A percentile compares a stretch with the other conserved stretches of the same genome.
Evolutionary conservation across 768 basidiomycete genomes (phyloP).

Genomic region (Fomitopsis serialis): DNA sequence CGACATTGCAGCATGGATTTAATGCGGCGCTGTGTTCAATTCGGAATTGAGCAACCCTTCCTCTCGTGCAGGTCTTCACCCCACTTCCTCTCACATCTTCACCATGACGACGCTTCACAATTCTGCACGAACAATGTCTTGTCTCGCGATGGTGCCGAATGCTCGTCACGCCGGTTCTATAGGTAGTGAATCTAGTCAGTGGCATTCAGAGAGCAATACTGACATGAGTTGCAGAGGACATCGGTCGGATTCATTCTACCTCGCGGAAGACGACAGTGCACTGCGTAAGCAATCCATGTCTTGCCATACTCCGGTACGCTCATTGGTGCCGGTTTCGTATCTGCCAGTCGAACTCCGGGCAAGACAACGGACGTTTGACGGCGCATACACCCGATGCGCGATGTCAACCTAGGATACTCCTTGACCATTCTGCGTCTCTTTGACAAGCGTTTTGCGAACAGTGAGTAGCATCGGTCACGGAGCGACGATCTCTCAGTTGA

Average conservation of each 20-base stretch:
- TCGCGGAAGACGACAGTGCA: slow-evolving; percentile 27
- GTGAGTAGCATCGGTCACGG: slow-evolving; percentile 39
- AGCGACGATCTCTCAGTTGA: too few relatives aligned
- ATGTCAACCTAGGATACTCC: slow-evolving; percentile 64
- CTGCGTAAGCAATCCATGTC: slow-evolving; percentile 20
- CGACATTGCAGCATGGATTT: background rate
- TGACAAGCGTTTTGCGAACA: slow-evolving; percentile 64
- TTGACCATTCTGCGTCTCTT: slow-evolving; percentile 75
- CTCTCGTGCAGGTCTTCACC: background rate
- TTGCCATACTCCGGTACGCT: too few relatives aligned
- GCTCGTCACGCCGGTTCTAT: background rate
- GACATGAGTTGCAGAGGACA: slow-evolving; percentile 21
- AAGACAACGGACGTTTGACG: slow-evolving; percentile 77
- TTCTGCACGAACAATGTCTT: background rate
- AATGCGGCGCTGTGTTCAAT: background rate
- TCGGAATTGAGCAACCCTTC: background rate
- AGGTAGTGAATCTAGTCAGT: background rate
- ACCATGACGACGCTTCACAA: background rate
- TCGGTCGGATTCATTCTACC: slow-evolving; percentile 26
- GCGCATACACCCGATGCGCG: slow-evolving; percentile 74
- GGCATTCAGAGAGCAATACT: background rate
- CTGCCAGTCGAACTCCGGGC: slow-evolving; percentile 65
- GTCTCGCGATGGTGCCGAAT: background rate
- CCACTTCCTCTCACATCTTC: background rate
- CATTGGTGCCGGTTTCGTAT: too few relatives aligned